phyloP scores from a whole-genome alignment of 179 eudicot genomes.

The Silene noctiflora region DNA sequence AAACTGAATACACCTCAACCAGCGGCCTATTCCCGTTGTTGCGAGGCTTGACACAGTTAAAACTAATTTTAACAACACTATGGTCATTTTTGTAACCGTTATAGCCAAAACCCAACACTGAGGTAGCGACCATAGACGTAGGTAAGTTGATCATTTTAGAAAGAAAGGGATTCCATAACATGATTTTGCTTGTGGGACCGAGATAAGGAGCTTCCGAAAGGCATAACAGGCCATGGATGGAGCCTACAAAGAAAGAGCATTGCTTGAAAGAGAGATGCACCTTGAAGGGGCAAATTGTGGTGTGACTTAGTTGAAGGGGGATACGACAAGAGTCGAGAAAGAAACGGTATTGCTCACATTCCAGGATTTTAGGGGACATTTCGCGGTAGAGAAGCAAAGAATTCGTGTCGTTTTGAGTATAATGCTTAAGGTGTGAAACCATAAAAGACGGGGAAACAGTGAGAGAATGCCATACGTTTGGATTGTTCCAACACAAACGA shows the following conservation, averaged over 20 bases:
- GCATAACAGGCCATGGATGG: not conserved
- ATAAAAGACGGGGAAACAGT: conserved; percentile 14
- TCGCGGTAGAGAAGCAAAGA: not conserved
- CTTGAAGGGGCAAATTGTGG: not conserved
- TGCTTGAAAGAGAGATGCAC: not conserved
- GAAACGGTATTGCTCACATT: not conserved
- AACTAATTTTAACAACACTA: not conserved
- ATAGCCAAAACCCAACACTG: not conserved
- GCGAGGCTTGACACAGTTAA: not conserved
- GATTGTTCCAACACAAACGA: no score
- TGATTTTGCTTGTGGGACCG: no score
- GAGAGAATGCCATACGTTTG: conserved; percentile 9
- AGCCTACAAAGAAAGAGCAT: not conserved
- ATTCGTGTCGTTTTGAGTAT: not conserved
- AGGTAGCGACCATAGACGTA: not conserved
- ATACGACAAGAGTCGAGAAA: not conserved
- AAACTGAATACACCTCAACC: not conserved
- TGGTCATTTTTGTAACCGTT: not conserved
- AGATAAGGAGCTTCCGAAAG: not conserved
- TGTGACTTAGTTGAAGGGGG: not conserved
- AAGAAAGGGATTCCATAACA: conserved; percentile 1
- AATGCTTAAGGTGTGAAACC: conserved; percentile 4
- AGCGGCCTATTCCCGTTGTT: not conserved
- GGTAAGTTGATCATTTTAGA: not conserved
- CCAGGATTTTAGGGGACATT: not conserved